Base-by-base conservation (phyloP, 2,329 filamentous ascomycete genomes). In the Colletotrichum sojae region DNA sequence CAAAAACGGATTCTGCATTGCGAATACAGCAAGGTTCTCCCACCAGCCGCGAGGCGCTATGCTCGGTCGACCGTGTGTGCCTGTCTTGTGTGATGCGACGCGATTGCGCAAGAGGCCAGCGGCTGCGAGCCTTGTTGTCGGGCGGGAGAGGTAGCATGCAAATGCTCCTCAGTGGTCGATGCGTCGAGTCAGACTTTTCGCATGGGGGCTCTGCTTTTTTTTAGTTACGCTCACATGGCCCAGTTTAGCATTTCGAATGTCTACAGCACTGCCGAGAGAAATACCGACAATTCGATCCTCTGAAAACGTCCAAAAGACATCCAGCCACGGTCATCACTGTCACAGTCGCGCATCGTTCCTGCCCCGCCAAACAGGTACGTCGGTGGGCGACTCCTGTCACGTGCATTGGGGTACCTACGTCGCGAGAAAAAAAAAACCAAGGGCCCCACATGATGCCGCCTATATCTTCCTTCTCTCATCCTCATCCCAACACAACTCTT, bases 1-100 rank as follows among this genome's bases (percentile, higher is more conserved):
- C 71, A 71, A 72, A 69, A 69, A 70, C 70, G 69, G 71, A 70
- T 71, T 72, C 69, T 72, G 71, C 71, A 71, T 72, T 71, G 59
- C 69, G 67, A 72, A 71, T 72, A 70, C 68, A 72, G 67, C 64
- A 71, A 71, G 67, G 67, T 69, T 69, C 62, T 66, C 67, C 62
- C 67, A 66, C 67, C 67, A 67, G 63, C 67, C 63, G 67, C 67
- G 62, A 66, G 62, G 55, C 67, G 46, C 36, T 52, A 43, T 66
- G 62, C 55, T 56, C 63, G 55, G 51, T 22, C 60, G 60, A 67
- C 51, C 54, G 51, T 53, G 62, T 69, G 62, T 67, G 53, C 31
- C 40, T 59, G 43, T 45, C 53, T 61, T 20, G n/a, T 49, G 39
- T 69, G 62, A 67, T 69, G 62, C 56, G 67, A 46, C 36, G 49